phyloP scores from a whole-genome alignment of 1,139 yeast genomes.

The Magnusiomyces tetraspermus region DNA sequence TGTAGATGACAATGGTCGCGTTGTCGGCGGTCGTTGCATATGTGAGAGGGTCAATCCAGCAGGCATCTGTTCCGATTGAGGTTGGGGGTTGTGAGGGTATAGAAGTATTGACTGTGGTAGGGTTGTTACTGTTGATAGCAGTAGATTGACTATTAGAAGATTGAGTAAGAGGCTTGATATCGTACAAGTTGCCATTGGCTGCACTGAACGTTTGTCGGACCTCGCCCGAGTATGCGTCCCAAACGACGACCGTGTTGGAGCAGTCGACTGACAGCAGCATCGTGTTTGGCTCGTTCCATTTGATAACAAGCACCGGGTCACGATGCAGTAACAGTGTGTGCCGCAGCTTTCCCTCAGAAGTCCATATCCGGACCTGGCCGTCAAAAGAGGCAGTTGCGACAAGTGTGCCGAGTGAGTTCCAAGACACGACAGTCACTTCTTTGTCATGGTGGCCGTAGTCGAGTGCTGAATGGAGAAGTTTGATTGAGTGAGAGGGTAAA shows the following conservation, averaged over 20 bases:
- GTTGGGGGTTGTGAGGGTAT: too few relatives aligned
- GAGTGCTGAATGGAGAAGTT: conserved; percentile 11
- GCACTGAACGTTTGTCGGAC: conserved; percentile 28
- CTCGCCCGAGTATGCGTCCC: conserved; percentile 47
- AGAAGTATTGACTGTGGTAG: not conserved
- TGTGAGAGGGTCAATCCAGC: conserved; percentile 65
- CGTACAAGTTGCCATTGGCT: conserved; percentile 1
- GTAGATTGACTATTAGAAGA: not conserved
- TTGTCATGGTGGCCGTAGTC: conserved; percentile 17
- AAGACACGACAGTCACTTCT: conserved; percentile 26
- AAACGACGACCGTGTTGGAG: conserved; percentile 38
- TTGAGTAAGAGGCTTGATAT: too few relatives aligned
- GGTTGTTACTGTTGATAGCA: not conserved
- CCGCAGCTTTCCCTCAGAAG: conserved; percentile 35
- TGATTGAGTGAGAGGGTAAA: conserved; percentile 3
- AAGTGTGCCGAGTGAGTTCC: conserved; percentile 26
- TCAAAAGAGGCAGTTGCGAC: conserved; percentile 30
- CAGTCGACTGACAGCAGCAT: conserved; percentile 37
- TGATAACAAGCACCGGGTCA: conserved; percentile 42
- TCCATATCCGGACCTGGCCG: conserved; percentile 30
- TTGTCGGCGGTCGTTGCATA: conserved; percentile 61
- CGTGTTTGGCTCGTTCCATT: conserved; percentile 43
- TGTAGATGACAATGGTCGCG: conserved; percentile 50
- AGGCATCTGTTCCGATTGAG: conserved; percentile 43
- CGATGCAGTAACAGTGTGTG: conserved; percentile 50